Base-by-base conservation (phyloP, 352 stramenopile species). In the Globisporangium paddicum region DNA sequence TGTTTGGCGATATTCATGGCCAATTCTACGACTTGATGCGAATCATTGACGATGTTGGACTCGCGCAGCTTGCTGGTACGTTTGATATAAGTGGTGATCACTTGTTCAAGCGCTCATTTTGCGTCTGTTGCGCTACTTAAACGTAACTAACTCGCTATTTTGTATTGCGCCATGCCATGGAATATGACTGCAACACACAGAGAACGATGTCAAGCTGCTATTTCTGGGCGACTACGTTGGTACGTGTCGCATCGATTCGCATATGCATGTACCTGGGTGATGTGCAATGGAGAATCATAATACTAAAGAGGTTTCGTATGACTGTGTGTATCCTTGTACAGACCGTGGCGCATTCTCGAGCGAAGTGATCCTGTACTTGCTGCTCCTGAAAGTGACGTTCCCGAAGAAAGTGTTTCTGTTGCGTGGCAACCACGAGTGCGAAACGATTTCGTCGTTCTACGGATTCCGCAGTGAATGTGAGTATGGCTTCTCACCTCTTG, bases 391-490 rank as follows among this genome's bases (percentile, higher is more conserved):
- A 41, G 68, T 77, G 37, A 68, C 50, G 72, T 87, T 80, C 64
- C 62, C 75, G 0, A 66, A 68, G 14, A 87, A 86, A 42, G 75
- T 94, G 0, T 64, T 89, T 23, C 47, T 92, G 19, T 67, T 94
- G 30, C 82, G 85, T 13, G 85, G 82, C 25, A 94, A 94, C 53
- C 82, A 94, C 67, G 82, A 94, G 54, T 94, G 82, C 46, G 85
- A 94, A 69, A 86, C 82, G 19, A 90, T 94, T 49, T 94, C 85
- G 32, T 89, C 80, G 18, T 92, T 92, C 56, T 94, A 94, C 53
- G 84, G 84, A 23, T 94, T 94, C 50, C 80, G 85, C 30, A 77
- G 75, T 37, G 85, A 94, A 72, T 94, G 85, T 84, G 66, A 52
- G 61, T 13, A 1, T 34, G 37, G n/a, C 19, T 8, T 14, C 2